Evolutionary conservation across 768 basidiomycete species (phyloP).

Genomic region (Leucosporidium creatinivorum): DNA sequence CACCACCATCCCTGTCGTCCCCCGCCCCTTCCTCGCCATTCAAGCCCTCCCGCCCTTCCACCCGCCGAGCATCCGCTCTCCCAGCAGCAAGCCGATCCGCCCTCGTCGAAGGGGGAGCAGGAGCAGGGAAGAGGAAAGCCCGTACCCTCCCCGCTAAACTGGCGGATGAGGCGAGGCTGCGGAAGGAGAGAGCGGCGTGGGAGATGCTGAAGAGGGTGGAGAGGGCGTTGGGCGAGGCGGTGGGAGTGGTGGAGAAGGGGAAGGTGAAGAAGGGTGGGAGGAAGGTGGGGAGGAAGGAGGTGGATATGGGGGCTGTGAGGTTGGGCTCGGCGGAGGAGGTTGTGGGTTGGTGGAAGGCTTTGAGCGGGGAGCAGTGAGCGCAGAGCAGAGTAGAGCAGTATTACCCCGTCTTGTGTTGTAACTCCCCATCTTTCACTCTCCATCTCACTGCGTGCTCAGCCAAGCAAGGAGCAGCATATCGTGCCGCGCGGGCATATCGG

Average conservation of each 20-base stretch:
- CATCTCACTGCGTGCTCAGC: not conserved
- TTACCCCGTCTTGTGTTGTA: not conserved
- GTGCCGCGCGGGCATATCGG: not conserved
- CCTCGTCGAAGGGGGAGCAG: too few relatives aligned
- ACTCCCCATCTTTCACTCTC: too few relatives aligned
- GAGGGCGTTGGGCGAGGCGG: not conserved
- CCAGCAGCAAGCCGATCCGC: too few relatives aligned
- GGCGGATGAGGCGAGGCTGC: not conserved
- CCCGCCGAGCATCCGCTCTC: too few relatives aligned
- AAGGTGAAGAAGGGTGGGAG: not conserved
- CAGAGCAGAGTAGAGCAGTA: not conserved
- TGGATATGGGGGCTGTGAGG: not conserved
- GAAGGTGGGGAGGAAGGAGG: not conserved
- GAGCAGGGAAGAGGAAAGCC: too few relatives aligned
- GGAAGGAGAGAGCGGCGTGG: not conserved
- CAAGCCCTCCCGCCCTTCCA: too few relatives aligned
- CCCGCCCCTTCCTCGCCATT: conserved; percentile 1
- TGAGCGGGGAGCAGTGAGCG: too few relatives aligned
- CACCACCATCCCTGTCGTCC: not conserved
- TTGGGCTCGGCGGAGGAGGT: not conserved
- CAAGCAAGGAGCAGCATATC: not conserved
- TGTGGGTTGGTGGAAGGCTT: not conserved
- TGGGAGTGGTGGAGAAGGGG: not conserved
- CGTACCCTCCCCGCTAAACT: too few relatives aligned
- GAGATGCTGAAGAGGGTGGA: not conserved